These are phyloP conservation scores for Gremmenia infestans DNA, from an alignment of 2,329 filamentous ascomycete species.

Conservation along the genomic window DNA sequence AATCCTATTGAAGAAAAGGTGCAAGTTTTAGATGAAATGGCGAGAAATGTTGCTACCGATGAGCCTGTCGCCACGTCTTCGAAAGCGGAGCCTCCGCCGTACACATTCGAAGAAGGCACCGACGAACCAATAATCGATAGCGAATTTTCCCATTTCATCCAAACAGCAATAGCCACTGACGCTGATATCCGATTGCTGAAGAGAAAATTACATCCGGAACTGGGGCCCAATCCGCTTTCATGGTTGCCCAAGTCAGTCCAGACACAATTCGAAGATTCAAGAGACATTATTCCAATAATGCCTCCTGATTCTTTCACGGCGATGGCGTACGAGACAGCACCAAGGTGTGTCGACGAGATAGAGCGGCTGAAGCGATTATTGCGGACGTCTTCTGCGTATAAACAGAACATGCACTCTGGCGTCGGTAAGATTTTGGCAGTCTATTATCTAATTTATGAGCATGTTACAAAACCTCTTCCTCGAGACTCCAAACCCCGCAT, in stretches of 20 bases:
- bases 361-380: slow-evolving; percentile 9
- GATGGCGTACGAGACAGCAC: slow-evolving; percentile 19
- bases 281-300: slow-evolving; percentile 9
- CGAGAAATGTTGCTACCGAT: neutral
- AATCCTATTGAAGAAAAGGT: slow-evolving; percentile 8
- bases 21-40: slow-evolving; percentile 4
- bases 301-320: slow-evolving; percentile 14
- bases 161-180: slow-evolving; percentile 13
- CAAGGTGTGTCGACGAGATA: slow-evolving; percentile 12
- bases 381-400: slow-evolving; percentile 6
- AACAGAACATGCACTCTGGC: neutral
- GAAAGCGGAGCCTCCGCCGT: slow-evolving; percentile 13
- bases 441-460: too few relatives aligned
- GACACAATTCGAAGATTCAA: slow-evolving; percentile 2
- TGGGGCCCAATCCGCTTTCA: neutral
- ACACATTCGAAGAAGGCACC: slow-evolving; percentile 15
- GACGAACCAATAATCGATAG: slow-evolving; percentile 9
- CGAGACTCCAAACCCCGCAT: too few relatives aligned
- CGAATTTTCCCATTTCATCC: slow-evolving; percentile 14
- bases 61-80: neutral
- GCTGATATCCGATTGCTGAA: slow-evolving; percentile 3
- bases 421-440: neutral
- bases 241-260: slow-evolving; percentile 13
- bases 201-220: slow-evolving; percentile 5
- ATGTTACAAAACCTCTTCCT: too few relatives aligned